Evolutionary conservation across 2,329 filamentous ascomycete species (phyloP), one percentile per base, ranked within the genome.

Genomic region (Calonectria fujianensis): DNA sequence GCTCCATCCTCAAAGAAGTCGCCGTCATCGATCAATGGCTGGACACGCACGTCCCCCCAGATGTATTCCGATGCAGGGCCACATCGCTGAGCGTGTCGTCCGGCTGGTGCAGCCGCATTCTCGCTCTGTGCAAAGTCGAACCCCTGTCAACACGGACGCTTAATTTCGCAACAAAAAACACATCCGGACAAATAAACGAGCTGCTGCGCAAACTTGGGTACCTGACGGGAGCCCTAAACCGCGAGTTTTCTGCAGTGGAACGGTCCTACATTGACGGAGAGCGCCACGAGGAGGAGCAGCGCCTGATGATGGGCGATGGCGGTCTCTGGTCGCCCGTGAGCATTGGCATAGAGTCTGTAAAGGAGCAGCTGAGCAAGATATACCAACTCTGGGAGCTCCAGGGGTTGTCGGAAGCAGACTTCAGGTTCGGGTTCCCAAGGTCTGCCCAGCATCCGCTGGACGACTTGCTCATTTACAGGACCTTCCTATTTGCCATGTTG

Each of bases 331-430:
- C 0, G 10, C 14, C 57, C 35, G 8, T 63, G 7, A 10, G n/a
- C 37, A 7, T n/a, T 4, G 57, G 10, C n/a, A 20, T 31, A 4
- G 57, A 63, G 14, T 29, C 35, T 13, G 57, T 35, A 4, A 63
- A 27, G 27, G 35, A 41, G 10, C 24, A 63, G 37, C 16, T 63
- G 35, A 10, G 35, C 37, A 63, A 63, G 14, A 63, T 63, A 39
- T 63, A 63, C 37, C 57, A 63, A 37, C 35, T 63, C 14, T 63
- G 57, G 57, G 57, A 63, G 27, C 16, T 41, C 35, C 37, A 41
- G 24, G 27, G 27, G 24, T 18, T 27, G 3, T 18, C 35, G 14
- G 16, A 10, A 27, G 37, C 13, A 20, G 24, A 10, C 14, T n/a
- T 7, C 24, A 16, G 24, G 35, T 63, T 63, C 57, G 29, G 16